Evolutionary conservation across 2,329 filamentous ascomycete species (phyloP).

Genomic region (Aspergillus caelatus): DNA sequence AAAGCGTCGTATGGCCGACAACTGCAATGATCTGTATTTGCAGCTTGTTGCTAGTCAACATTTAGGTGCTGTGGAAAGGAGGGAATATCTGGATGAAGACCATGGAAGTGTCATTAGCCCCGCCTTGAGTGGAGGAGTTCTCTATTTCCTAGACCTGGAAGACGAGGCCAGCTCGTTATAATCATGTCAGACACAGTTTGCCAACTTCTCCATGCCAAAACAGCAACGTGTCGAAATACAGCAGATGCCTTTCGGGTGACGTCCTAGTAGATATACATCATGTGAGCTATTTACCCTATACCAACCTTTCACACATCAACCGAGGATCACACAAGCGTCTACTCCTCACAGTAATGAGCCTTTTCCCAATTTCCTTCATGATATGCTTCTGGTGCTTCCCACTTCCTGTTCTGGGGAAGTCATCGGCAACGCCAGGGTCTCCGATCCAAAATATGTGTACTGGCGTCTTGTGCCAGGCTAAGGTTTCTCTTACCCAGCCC

Average conservation of each 20-base stretch:
- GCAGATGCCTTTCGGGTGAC: background rate
- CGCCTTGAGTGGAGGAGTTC: conserved; percentile 28
- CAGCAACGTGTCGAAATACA: background rate
- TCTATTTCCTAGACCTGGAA: conserved; percentile 20
- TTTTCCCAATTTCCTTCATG: conserved; percentile 48
- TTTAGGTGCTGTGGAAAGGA: conserved; percentile 19
- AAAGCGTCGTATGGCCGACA: conserved; percentile 29
- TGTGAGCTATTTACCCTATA: background rate
- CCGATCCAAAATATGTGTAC: conserved; percentile 73
- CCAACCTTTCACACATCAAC: background rate
- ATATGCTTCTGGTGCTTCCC: conserved; percentile 67
- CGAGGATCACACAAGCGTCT: background rate
- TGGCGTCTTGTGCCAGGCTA: conserved; percentile 67
- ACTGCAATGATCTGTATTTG: conserved; percentile 26
- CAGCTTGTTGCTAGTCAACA: conserved; percentile 17
- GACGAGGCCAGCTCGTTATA: background rate
- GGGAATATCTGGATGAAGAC: conserved; percentile 33
- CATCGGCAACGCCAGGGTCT: conserved; percentile 50
- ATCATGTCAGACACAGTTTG: background rate
- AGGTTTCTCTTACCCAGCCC: conserved; percentile 60
- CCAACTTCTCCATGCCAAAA: background rate
- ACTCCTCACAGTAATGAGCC: background rate
- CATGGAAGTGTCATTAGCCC: conserved; percentile 35
- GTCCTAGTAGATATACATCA: background rate
- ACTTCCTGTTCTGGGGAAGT: conserved; percentile 66